These are phyloP conservation scores for Veloporphyrellus conicus DNA, from an alignment of 1,284 basidiomycete species.

Conservation along the genomic window DNA sequence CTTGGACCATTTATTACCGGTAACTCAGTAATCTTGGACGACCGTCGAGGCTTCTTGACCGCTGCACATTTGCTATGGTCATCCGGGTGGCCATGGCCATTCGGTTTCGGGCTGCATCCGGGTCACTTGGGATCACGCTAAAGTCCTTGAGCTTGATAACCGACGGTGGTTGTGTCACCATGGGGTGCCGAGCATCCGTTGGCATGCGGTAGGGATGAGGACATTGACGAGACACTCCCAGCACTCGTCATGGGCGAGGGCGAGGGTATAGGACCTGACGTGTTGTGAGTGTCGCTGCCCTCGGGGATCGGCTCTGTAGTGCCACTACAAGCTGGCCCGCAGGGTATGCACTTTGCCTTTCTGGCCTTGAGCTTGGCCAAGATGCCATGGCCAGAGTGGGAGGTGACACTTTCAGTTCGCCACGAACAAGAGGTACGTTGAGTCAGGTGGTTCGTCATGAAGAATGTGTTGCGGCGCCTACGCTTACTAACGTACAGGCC, in stretches of 20 bases:
- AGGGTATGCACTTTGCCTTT: constrained; percentile 34
- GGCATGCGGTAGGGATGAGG: background rate
- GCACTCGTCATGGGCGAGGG: constrained; percentile 20
- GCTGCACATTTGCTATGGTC: background rate
- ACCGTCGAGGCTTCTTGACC: constrained; percentile 23
- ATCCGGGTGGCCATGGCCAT: background rate
- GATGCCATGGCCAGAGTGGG: constrained; percentile 37
- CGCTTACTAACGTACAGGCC: too few relatives aligned
- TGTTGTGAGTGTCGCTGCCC: constrained; percentile 28
- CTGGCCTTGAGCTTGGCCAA: constrained; percentile 37
- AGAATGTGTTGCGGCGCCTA: too few relatives aligned
- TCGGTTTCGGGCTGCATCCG: constrained; percentile 47
- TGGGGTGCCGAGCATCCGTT: too few relatives aligned
- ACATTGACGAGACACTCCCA: constrained; percentile 18
- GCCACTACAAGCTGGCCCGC: constrained; percentile 14
- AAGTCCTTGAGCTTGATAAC: too few relatives aligned
- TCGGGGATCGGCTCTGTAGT: constrained; percentile 16
- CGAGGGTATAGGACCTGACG: constrained; percentile 26
- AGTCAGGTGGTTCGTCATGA: too few relatives aligned
- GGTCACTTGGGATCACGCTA: constrained; percentile 51
- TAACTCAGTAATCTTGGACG: constrained; percentile 47
- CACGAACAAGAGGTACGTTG: too few relatives aligned
- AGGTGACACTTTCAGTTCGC: constrained; percentile 49
- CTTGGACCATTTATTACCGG: constrained; percentile 52
- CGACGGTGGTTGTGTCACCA: too few relatives aligned